Base-by-base conservation (phyloP, 1,284 basidiomycete genomes). In the Anthracocystis walkeri region DNA sequence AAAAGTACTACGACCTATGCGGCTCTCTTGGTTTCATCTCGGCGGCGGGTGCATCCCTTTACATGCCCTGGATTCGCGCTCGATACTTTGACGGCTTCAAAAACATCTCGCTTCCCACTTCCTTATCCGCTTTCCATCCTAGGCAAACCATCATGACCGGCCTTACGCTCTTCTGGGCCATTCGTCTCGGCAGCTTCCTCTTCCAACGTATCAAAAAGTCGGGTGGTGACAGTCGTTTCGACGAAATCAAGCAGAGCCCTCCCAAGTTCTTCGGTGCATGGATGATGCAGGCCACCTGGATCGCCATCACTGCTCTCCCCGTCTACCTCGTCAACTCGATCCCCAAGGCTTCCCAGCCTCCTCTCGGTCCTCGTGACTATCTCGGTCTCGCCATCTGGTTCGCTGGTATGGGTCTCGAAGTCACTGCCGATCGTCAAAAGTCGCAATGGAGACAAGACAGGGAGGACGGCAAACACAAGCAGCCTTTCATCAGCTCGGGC, bases 211-310 rank as follows among this genome's bases (percentile, higher is more conserved):
- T 89, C 40, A 67, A 87, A 46, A 88, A 87, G 64, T 84, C 86
- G 4, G 88, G 89, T 4, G 87, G 87, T 4, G 91, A 93, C 83
- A 90, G 90, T 8, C 86, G 92, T 18, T 93, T 93, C 74, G 90
- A 92, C 59, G 86, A 90, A 69, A 88, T 92, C 65, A 92, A 91
- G 83, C 88, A 88, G 60, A 80, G 89, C 51, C 91, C 91, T 1
- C 72, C 73, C 29, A 88, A 85, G 58, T 93, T 93, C 81, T 87
- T 90, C 1, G 87, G 82, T 40, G 90, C 88, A 58, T 93, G 91
- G 92, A 87, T 92, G 78, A 89, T 88, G 7, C 92, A 93, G 90
- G 91, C 90, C 0, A 89, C 89, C 2, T 92, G 91, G 91, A 89
- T 92, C 52, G 87, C 89, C 49, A 68, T 91, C 14, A 90, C 91